Evolutionary conservation across 345 rosid genomes (phyloP).

Genomic region (Raphanus raphanistrum): DNA sequence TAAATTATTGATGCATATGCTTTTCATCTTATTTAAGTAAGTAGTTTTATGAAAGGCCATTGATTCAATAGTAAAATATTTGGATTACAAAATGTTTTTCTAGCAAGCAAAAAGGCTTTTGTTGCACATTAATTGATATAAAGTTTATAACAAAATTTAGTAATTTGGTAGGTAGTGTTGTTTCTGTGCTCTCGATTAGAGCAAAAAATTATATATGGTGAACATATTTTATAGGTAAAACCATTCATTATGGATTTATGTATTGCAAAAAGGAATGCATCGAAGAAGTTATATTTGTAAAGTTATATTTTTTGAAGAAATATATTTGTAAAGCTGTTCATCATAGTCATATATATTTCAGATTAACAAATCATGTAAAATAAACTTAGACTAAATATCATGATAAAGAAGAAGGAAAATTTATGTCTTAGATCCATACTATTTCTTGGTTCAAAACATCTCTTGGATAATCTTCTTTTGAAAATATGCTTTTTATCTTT

Average conservation of each 20-base stretch:
- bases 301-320: too few species aligned
- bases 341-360: background rate
- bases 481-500: too few species aligned
- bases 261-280: background rate
- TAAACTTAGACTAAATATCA: too few species aligned
- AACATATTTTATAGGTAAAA: background rate
- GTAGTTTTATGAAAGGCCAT: background rate
- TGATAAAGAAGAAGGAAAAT: too few species aligned
- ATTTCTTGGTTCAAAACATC: too few species aligned
- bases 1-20: too few species aligned
- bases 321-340: background rate
- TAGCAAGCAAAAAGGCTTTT: background rate
- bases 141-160: background rate
- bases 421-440: too few species aligned
- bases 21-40: too few species aligned
- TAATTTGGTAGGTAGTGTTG: background rate
- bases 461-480: too few species aligned
- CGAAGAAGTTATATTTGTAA: too few species aligned
- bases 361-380: background rate
- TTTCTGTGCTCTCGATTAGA: background rate
- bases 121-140: background rate
- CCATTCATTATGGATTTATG: background rate
- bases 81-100: background rate
- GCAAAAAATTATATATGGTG: background rate
- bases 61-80: background rate